Evolutionary conservation across 1,139 yeast genomes (phyloP).

Genomic region (Saccharomyces hybrid): DNA sequence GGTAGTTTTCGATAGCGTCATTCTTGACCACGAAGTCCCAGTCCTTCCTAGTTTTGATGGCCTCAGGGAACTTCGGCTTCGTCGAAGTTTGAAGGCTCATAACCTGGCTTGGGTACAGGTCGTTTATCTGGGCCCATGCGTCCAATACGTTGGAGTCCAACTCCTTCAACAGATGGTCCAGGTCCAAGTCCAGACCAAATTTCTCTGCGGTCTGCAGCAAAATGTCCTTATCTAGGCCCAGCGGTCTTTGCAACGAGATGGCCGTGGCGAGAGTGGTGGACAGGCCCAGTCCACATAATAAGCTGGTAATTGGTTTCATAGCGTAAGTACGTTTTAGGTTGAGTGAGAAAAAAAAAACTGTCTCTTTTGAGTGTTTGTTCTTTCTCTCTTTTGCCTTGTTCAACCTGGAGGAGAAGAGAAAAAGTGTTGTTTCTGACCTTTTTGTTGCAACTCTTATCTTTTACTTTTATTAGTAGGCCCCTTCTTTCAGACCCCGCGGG

Average conservation of each 20-base stretch:
- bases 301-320: not conserved
- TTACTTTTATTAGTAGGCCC: not conserved
- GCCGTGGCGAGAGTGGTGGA: not conserved
- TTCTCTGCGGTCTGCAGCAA: not conserved
- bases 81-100: not conserved
- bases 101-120: not conserved
- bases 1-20: conserved; percentile 44
- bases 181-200: not conserved
- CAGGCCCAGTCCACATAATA: not conserved
- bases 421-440: not conserved
- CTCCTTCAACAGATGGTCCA: not conserved
- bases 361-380: not conserved
- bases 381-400: not conserved
- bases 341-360: not conserved
- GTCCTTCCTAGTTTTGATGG: conserved; percentile 19
- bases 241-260: not conserved
- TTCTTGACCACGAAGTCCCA: conserved; percentile 52
- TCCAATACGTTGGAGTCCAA: not conserved
- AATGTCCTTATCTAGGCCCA: not conserved
- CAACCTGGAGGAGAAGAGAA: not conserved
- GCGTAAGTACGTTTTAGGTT: not conserved
- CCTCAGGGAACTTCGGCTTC: not conserved
- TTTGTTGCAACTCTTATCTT: not conserved
- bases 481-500: not conserved
- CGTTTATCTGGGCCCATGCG: not conserved